Evolutionary conservation across 1,284 basidiomycete genomes (phyloP).

Genomic region (Somion occarium): DNA sequence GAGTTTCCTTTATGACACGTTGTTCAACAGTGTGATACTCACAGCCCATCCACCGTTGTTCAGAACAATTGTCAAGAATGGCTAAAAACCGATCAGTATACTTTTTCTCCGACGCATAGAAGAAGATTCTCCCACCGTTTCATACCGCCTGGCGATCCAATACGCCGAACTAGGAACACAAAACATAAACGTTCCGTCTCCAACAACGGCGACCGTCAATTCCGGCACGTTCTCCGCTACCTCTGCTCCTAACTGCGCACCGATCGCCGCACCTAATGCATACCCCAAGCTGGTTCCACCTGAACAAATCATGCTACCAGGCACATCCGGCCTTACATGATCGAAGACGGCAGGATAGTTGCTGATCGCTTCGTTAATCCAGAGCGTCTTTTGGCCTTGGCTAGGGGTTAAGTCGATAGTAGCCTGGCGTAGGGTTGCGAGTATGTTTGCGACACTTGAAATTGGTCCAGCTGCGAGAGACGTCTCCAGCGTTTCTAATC

Average conservation of each 20-base stretch:
- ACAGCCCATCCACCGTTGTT: constrained; percentile 72
- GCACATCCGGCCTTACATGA: constrained; percentile 48
- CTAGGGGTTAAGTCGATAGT: constrained; percentile 34
- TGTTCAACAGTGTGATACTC: constrained; percentile 25
- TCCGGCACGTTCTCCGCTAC: constrained; percentile 35
- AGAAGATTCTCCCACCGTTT: constrained; percentile 44
- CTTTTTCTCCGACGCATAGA: background rate
- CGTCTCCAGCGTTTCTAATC: constrained; percentile 19
- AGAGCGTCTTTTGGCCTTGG: constrained; percentile 35
- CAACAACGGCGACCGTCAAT: constrained; percentile 53
- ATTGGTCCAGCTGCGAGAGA: constrained; percentile 11
- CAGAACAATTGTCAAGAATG: constrained; percentile 64
- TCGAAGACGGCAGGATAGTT: constrained; percentile 51
- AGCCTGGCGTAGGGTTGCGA: constrained; percentile 25
- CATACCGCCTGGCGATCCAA: constrained; percentile 67
- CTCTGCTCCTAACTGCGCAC: constrained; percentile 44
- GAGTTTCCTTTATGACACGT: constrained; percentile 3
- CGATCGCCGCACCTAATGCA: constrained; percentile 60
- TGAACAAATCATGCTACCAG: constrained; percentile 47
- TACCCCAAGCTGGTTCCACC: constrained; percentile 64
- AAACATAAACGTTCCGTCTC: constrained; percentile 67
- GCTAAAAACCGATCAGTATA: constrained; percentile 32
- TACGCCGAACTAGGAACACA: constrained; percentile 59
- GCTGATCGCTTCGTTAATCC: constrained; percentile 63
- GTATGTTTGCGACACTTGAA: constrained; percentile 26